Percentiles rank a stretch among this genome's conserved stretches.
Conservation (phyloP, 345 rosid species). For the Euclidium syriacum region DNA sequence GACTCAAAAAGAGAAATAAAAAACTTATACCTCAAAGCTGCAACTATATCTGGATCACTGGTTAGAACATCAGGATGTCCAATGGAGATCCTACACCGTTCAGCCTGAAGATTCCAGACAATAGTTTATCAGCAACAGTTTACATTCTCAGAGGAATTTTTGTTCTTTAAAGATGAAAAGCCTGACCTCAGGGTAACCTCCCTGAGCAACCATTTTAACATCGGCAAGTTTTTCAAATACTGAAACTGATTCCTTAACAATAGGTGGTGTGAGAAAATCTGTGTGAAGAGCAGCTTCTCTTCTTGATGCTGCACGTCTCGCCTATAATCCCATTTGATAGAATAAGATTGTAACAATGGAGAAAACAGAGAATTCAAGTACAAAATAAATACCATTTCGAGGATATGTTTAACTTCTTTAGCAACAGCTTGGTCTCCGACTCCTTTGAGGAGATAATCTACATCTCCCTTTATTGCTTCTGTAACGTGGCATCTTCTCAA, state of each 20-base stretch:
- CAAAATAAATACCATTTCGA: constrained; percentile 55
- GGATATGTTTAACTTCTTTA: constrained; percentile 70
- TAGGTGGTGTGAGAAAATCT: constrained; percentile 85
- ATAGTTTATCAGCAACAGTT: constrained; percentile 3
- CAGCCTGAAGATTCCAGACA: constrained; percentile 53
- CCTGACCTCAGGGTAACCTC: constrained; percentile 90
- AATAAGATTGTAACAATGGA: neutral
- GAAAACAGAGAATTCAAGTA: neutral
- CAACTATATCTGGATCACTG: constrained; percentile 63
- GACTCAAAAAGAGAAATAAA: constrained; percentile 1
- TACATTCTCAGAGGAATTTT: neutral
- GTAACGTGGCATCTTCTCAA: constrained; percentile 49
- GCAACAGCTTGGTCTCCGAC: constrained; percentile 46
- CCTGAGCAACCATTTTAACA: constrained; percentile 60
- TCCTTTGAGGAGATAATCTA: constrained; percentile 53
- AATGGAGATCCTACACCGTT: constrained; percentile 79
- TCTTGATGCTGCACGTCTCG: constrained; percentile 60
- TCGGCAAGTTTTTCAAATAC: constrained; percentile 60
- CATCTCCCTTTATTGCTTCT: constrained; percentile 62
- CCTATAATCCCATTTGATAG: constrained; percentile 34
- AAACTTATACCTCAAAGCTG: constrained; percentile 56
- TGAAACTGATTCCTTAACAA: constrained; percentile 59
- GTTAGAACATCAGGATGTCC: constrained; percentile 65
- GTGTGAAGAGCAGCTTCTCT: constrained; percentile 66
- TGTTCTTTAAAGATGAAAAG: neutral